Conservation (phyloP, 768 basidiomycete species). For the Mycena belliarum region DNA sequence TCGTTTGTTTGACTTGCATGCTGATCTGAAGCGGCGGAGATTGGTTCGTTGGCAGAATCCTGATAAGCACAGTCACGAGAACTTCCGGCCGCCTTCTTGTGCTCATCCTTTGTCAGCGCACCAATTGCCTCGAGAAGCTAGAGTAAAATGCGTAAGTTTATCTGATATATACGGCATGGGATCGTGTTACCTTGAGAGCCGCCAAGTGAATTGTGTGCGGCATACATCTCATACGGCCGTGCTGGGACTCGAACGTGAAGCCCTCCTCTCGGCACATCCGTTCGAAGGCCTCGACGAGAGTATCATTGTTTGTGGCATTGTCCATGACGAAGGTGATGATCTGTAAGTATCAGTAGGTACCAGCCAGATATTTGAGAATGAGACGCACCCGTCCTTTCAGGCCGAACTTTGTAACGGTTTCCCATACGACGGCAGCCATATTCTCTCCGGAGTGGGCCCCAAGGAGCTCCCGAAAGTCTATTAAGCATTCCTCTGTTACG, state of each 20-base stretch:
- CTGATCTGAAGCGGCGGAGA: no score
- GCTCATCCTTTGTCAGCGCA: neutral
- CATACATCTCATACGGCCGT: conserved; percentile 34
- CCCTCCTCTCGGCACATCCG: neutral
- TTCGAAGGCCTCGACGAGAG: conserved; percentile 27
- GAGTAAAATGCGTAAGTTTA: no score
- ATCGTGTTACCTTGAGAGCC: conserved; percentile 28
- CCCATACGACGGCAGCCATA: conserved; percentile 36
- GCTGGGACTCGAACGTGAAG: conserved; percentile 25
- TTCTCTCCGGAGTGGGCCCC: conserved; percentile 31
- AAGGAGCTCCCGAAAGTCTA: conserved; percentile 37
- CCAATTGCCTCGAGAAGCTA: conserved; percentile 12
- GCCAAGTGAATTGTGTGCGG: conserved; percentile 40
- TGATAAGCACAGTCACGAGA: conserved; percentile 1
- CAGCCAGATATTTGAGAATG: neutral
- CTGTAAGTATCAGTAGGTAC: conserved; percentile 8
- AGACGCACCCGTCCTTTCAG: conserved; percentile 23
- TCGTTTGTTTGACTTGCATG: neutral
- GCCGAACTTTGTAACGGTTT: conserved; percentile 28
- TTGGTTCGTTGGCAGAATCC: neutral
- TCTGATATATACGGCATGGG: neutral
- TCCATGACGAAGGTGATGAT: conserved; percentile 28
- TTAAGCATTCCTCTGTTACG: conserved; percentile 36
- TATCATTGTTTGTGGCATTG: conserved; percentile 40
- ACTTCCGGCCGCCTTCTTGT: neutral